phyloP scores from a whole-genome alignment of 257 asterid genomes.

The Eucommia ulmoides region DNA sequence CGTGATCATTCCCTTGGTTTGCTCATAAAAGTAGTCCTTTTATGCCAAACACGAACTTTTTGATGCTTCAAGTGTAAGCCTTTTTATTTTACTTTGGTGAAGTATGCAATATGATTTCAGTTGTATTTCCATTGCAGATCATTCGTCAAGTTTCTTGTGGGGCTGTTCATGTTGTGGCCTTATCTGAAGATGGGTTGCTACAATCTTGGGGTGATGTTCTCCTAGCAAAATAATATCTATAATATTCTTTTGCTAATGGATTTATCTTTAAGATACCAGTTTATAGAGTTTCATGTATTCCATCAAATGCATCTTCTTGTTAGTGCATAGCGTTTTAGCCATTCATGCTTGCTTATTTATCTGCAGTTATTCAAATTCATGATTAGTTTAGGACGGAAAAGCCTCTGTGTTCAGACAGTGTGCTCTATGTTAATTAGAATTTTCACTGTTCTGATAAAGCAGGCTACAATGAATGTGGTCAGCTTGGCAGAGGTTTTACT shows the following conservation, averaged over 20 bases:
- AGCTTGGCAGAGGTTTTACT: constrained; percentile 98
- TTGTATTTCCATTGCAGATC: constrained; percentile 26
- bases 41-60: no score
- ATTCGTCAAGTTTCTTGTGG: constrained; percentile 94
- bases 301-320: no score
- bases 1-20: no score
- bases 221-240: neutral
- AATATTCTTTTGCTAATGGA: neutral
- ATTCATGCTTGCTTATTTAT: constrained; percentile 6
- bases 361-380: neutral
- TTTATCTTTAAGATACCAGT: constrained; percentile 7
- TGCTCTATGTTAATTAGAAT: constrained; percentile 30
- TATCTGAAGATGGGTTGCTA: constrained; percentile 83
- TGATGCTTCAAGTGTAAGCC: no score
- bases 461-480: constrained; percentile 98
- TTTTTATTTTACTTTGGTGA: no score
- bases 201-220: constrained; percentile 82
- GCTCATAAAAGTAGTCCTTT: no score
- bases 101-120: no score
- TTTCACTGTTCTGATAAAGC: constrained; percentile 52
- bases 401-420: constrained; percentile 11
- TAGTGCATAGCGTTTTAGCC: constrained; percentile 1
- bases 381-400: constrained; percentile 10
- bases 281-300: no score
- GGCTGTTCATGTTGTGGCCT: constrained; percentile 83